Base-by-base conservation (phyloP, 2,329 filamentous ascomycete species). In the Monilinia vaccinii-corymbosi region DNA sequence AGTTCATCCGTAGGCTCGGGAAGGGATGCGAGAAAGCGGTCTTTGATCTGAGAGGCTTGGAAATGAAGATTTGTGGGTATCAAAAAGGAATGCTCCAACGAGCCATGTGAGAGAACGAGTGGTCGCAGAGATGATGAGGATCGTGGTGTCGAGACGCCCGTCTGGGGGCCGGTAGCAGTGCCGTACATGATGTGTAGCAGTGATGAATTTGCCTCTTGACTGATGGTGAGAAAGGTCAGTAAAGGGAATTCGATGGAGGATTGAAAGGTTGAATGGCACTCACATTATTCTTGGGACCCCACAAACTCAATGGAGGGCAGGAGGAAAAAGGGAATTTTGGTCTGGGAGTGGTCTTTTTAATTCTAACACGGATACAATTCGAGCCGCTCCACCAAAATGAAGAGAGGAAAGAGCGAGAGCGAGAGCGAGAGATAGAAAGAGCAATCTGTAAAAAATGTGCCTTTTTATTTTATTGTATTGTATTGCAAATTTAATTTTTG, bases 1-100 rank as follows among this genome's bases (percentile, higher is more conserved):
- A 97, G 84, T 79, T 99, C 94, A 73, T 99, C 94, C 73, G 95
- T 99, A 61, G 94, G 89, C 70, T 86, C 81, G 58, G 95, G 95
- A 68, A 99, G 82, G 65, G 86, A 91, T 51, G 89, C 82, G 66
- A 85, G 83, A 77, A 99, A 99, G 67, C 86, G 83, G 69, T 97
- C 92, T 80, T 93, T 95, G 72, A 97, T 81, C 78, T 96, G 90
- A 63, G 91, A 88, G 70, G 94, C 94, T 75, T 94, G 92, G 80
- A 95, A 99, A 77, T 99, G 94, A 65, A 97, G 85, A 71, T 86
- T 89, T 68, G 94, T 97, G 61, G 94, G 93, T 73, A 99, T 89
- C 71, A 97, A 86, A 75, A 99, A 94, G 58, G 91, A 93, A 71
- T 95, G 91, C 75, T 99, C 94, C 77, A 99, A 91, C 59, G 90